Percentiles rank a stretch among this genome's conserved stretches.
Conservation (phyloP, 129 eudicot species). For the Lonicera japonica region DNA sequence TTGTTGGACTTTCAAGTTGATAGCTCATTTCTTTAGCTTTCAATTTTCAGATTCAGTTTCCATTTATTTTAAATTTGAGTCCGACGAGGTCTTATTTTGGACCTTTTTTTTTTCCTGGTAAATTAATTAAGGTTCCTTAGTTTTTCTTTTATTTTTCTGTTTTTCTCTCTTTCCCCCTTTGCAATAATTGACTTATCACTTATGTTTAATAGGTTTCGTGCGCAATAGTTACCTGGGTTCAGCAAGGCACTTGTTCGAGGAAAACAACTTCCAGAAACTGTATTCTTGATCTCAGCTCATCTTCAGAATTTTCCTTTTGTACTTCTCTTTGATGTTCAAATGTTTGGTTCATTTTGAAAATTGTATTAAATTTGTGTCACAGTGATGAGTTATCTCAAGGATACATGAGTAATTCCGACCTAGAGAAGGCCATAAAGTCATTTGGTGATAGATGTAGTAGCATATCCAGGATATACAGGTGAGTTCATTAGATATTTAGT, state of each 20-base stretch:
- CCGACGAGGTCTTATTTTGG: background rate
- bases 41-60: too few species aligned
- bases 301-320: conserved; percentile 4
- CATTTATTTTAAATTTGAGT: too few species aligned
- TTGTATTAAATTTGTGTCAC: conserved; percentile 11
- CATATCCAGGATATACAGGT: conserved; percentile 92
- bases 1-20: too few species aligned
- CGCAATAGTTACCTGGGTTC: conserved; percentile 29
- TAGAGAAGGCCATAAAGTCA: conserved; percentile 79
- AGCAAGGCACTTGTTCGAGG: conserved; percentile 52
- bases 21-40: too few species aligned
- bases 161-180: background rate
- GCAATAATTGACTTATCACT: conserved; percentile 7
- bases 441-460: conserved; percentile 67
- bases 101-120: background rate
- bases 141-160: too few species aligned
- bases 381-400: conserved; percentile 68
- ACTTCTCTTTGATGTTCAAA: background rate
- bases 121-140: background rate
- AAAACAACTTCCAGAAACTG: conserved; percentile 50
- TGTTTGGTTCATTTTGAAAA: conserved; percentile 12
- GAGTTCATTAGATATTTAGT: conserved; percentile 8
- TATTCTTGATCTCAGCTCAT: conserved; percentile 19
- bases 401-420: conserved; percentile 82
- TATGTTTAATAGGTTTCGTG: conserved; percentile 37